phyloP scores from a whole-genome alignment of 345 rosid genomes.

The Eucalyptus tenuipes region DNA sequence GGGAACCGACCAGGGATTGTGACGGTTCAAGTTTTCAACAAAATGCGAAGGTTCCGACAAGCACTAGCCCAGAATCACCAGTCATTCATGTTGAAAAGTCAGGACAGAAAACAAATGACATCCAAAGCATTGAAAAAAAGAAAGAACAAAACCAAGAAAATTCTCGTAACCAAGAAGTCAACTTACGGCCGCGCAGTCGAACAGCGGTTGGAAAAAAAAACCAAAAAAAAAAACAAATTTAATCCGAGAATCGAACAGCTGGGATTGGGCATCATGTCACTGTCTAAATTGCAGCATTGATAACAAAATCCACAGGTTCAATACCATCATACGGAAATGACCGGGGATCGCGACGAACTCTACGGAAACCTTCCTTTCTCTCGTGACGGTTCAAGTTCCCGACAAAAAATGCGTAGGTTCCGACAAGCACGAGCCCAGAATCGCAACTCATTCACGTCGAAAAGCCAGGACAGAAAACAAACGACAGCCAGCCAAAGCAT shows the following conservation, averaged over 20 bases:
- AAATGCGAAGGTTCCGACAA: not conserved
- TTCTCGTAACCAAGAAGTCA: not conserved
- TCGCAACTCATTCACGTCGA: not conserved
- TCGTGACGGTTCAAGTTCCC: not conserved
- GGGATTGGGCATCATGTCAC: not conserved
- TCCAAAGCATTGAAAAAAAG: not conserved
- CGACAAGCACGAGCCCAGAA: not conserved
- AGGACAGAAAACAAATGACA: not conserved
- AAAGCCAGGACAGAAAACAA: not conserved
- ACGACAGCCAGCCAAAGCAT: not conserved
- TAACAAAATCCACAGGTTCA: not conserved
- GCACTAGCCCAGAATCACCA: not conserved
- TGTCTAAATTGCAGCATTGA: not conserved
- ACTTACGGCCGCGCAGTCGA: not conserved
- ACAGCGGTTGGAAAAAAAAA: not conserved
- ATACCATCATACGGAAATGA: not conserved
- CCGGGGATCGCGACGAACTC: not conserved
- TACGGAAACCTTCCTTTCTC: not conserved
- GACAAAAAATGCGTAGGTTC: not conserved
- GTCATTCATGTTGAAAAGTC: not conserved
- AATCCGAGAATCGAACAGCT: not conserved
- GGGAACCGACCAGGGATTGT: not conserved
- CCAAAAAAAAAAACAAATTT: not conserved
- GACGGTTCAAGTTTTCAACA: not conserved
- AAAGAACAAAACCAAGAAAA: not conserved